Evolutionary conservation across 2,329 filamentous ascomycete genomes (phyloP).

Genomic region (Pseudogymnoascus sp.): DNA sequence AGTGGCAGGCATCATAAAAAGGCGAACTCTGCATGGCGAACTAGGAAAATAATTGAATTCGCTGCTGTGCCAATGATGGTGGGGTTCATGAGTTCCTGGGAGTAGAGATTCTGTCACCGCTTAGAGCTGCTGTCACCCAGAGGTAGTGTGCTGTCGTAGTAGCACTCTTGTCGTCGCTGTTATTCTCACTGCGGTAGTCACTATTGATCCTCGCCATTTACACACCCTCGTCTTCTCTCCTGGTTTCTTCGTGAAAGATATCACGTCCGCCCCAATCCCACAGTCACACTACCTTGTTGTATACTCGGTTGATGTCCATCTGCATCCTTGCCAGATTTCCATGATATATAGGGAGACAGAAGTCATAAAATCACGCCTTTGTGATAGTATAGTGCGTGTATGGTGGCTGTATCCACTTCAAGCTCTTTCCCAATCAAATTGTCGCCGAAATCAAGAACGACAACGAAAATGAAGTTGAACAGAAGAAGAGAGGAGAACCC

Average conservation of each 20-base stretch:
- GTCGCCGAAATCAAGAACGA: neutral
- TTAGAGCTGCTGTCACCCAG: neutral
- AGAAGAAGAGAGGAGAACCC: neutral
- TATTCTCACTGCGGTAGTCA: neutral
- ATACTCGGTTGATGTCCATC: neutral
- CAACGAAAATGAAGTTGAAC: neutral
- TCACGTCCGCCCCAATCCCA: neutral
- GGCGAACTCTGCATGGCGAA: neutral
- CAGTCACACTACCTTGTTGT: neutral
- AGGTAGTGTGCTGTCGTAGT: neutral
- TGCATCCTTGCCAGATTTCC: neutral
- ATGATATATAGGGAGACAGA: neutral
- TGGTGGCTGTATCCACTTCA: neutral
- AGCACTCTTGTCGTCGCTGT: neutral
- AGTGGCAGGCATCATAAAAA: neutral
- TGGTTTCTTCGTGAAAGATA: neutral
- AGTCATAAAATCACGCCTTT: neutral
- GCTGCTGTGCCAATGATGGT: neutral
- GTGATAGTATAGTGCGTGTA: neutral
- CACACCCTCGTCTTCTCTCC: neutral
- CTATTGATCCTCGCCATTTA: neutral
- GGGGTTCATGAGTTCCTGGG: neutral
- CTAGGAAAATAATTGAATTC: neutral
- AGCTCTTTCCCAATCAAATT: neutral
- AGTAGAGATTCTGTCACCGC: neutral